Evolutionary conservation across 129 eudicot species (phyloP).

Genomic region (Saussurea involucrata): DNA sequence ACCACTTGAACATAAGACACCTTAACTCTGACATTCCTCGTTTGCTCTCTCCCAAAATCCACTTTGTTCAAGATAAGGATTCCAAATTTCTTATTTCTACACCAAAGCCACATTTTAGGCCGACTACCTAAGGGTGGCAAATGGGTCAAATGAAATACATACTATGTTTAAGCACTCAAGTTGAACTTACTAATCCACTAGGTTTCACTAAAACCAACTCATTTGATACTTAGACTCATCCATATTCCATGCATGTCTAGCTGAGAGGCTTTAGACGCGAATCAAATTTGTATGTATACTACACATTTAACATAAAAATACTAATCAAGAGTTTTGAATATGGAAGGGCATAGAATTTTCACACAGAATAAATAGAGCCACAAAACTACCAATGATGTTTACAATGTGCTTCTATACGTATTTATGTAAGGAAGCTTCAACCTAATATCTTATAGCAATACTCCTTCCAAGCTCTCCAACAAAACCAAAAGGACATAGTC

Average conservation of each 20-base stretch:
- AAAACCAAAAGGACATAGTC: not conserved
- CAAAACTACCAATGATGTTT: not conserved
- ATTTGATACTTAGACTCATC: not conserved
- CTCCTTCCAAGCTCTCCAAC: not conserved
- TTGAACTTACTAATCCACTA: not conserved
- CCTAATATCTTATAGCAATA: not conserved
- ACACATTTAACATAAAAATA: not conserved
- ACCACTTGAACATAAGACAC: not conserved
- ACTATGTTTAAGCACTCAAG: not conserved
- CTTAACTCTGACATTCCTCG: not conserved
- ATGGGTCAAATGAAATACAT: not conserved
- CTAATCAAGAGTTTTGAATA: not conserved
- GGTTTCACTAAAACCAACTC: not conserved
- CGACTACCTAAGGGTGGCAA: not conserved
- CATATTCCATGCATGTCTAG: not conserved
- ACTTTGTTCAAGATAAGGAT: too few species aligned
- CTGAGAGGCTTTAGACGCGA: not conserved
- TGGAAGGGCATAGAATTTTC: not conserved
- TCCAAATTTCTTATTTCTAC: not conserved
- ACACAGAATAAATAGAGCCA: not conserved
- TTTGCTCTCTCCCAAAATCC: not conserved
- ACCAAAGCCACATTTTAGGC: not conserved
- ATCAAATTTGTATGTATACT: not conserved
- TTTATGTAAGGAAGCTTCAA: not conserved
- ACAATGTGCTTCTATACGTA: not conserved